Base-by-base conservation (phyloP, 176 grass and related monocot species). In the Hyparrhenia diplandra region DNA sequence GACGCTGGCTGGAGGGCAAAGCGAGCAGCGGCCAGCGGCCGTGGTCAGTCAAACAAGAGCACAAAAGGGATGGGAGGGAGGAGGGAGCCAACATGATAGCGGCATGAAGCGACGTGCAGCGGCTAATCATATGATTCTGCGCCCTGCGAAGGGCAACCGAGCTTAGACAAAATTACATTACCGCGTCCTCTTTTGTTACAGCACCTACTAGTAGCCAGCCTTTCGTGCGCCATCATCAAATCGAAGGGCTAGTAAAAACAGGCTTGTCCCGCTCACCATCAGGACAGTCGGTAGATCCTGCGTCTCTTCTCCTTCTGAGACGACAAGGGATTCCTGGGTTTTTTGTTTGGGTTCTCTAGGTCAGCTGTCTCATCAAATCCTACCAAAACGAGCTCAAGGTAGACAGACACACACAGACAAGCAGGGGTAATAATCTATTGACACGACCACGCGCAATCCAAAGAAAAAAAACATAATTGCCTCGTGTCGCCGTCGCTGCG, bases 311-410 rank as follows among this genome's bases (percentile, higher is more conserved):
- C 78, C 13, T 49, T 49, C 46, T 49, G 67, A 24, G 59, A 67
- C 67, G n/a, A 59, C 60, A 84, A 73, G 68, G 71, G 14, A 46
- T 14, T 49, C 1, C 13, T 37, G 57, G 3, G 1, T 24, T 2
- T 39, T 39, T 61, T 8, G 4, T 41, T 52, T 13, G 30, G 17
- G 11, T 37, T 64, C 64, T 8, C 23, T 74, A 69, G 47, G 77
- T 85, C 87, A 89, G 64, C 77, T 81, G 82, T 80, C 82, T 76
- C 40, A 41, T 79, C 1, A 29, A 68, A 40, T 69, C 62, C 49
- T 60, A 78, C 35, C 46, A 61, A 40, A 55, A 82, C 65, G n/a
- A n/a, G 2, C 5, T 27, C 73, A 36, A 21, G n/a, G n/a, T n/a
- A n/a, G n/a, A n/a, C n/a, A n/a, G n/a, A n/a, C n/a, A n/a, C 39